Evolutionary conservation across 2,329 filamentous ascomycete species (phyloP), one percentile per base, ranked within the genome.

Genomic region (Coniochaeta prunicola): DNA sequence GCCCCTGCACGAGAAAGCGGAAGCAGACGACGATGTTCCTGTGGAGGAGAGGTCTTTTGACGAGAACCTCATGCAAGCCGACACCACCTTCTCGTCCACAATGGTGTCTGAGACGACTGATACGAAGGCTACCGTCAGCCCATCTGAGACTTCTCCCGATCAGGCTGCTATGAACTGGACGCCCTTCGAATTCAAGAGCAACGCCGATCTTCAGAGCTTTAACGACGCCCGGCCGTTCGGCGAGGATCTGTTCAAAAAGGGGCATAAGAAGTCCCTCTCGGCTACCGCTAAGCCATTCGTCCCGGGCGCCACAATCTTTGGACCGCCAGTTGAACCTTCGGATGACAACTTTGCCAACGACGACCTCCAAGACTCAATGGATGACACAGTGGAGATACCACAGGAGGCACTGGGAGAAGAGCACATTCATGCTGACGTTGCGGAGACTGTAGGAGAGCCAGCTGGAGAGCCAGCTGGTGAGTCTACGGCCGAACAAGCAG

Each of bases 221-320:
- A 78, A 80, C 61, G 75, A 79, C 54, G 78, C 82, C 1, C 74
- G 76, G 28, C 78, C 79, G 1, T 79, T 80, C 60, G 76, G 75
- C 13, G 76, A 80, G 2, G 74, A 76, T 17, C 65, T 60, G 15
- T 74, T 79, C 64, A 68, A 74, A 63, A 76, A 76, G 58, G 69
- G 76, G 57, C 74, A 82, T 68, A 77, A 77, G 64, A 80, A 80
- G 64, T 85, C 85, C 4, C 76, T 92, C 26, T 92, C 90, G 36
- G 87, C 89, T 4, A 80, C 84, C 17, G 89, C 90, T 0, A 84
- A 83, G 65, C 81, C 88, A 0, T 96, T 94, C 69, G 80, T 77
- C 4, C 80, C 82, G 15, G 74, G 76, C 19, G 72, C 67, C 33
- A 62, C 68, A 10, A 64, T 64, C 60, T 71, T 63, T 66, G 58